Conservation (phyloP, 2,329 filamentous ascomycete genomes). For the Sclerotiophoma versabilis region DNA sequence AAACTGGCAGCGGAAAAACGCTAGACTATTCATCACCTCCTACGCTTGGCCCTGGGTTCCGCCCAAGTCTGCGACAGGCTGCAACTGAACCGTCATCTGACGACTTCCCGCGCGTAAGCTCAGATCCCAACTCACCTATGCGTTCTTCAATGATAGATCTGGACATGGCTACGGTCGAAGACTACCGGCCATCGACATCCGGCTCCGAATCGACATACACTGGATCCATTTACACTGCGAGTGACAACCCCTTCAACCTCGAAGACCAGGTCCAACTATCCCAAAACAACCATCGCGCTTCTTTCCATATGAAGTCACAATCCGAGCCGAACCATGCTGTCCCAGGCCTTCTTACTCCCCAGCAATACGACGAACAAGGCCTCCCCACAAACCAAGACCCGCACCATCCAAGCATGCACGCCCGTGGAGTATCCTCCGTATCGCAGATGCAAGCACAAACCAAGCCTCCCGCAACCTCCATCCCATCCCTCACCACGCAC, state of each 20-base stretch:
- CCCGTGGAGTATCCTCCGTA: slow-evolving; percentile 45
- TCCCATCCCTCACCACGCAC: slow-evolving; percentile 26
- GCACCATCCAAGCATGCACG: slow-evolving; percentile 41
- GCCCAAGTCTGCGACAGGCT: slow-evolving; percentile 51
- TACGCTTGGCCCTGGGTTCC: slow-evolving; percentile 45
- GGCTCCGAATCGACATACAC: slow-evolving; percentile 47
- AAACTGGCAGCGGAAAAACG: slow-evolving; percentile 15
- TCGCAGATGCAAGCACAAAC: slow-evolving; percentile 41
- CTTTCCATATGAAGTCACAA: slow-evolving; percentile 50
- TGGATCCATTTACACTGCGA: slow-evolving; percentile 46
- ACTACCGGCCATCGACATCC: slow-evolving; percentile 55
- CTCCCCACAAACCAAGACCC: slow-evolving; percentile 40
- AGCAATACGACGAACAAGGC: slow-evolving; percentile 46
- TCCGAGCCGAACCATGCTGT: slow-evolving; percentile 50
- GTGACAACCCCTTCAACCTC: slow-evolving; percentile 59
- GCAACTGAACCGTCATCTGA: slow-evolving; percentile 51
- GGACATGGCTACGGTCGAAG: slow-evolving; percentile 49
- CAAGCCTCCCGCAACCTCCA: slow-evolving; percentile 32
- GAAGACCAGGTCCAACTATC: slow-evolving; percentile 54
- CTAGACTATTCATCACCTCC: slow-evolving; percentile 35
- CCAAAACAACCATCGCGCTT: slow-evolving; percentile 48
- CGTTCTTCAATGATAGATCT: slow-evolving; percentile 56
- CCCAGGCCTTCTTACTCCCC: slow-evolving; percentile 46
- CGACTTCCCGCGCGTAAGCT: slow-evolving; percentile 47
- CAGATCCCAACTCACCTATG: slow-evolving; percentile 44